Conservation (phyloP, 2,329 filamentous ascomycete species). For the Fusarium sp. region DNA sequence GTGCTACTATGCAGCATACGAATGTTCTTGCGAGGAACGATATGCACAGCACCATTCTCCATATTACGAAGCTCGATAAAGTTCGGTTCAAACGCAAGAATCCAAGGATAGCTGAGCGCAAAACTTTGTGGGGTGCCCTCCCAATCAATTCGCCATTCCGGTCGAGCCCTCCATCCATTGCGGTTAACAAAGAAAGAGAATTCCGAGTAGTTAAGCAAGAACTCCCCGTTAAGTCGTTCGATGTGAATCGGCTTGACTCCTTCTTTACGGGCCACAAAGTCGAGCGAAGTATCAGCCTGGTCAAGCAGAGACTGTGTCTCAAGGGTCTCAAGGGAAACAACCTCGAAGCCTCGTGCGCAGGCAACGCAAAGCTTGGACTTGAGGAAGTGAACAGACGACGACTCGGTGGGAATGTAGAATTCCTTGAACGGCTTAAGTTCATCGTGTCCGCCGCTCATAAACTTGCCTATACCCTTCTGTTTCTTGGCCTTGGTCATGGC, state of each 20-base stretch:
- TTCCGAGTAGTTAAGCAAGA: conserved; percentile 96
- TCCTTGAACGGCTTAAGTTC: conserved; percentile 98
- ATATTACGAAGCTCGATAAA: conserved; percentile 98
- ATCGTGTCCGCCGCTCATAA: conserved; percentile 93
- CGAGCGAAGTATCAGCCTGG: conserved; percentile 95
- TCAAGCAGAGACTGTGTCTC: conserved; percentile 97
- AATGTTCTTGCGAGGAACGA: conserved; percentile 95
- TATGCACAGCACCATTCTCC: conserved; percentile 93
- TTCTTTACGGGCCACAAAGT: conserved; percentile 95
- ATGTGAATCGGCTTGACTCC: conserved; percentile 96
- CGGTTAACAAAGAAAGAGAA: conserved; percentile 99
- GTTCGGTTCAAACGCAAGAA: conserved; percentile 94
- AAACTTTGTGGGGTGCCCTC: conserved; percentile 93
- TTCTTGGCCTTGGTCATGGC: conserved; percentile 93
- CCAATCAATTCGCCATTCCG: conserved; percentile 98
- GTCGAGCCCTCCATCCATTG: conserved; percentile 95
- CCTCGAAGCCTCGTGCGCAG: conserved; percentile 94
- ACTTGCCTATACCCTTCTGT: conserved; percentile 93
- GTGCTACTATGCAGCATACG: conserved; percentile 98
- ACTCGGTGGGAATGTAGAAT: conserved; percentile 98
- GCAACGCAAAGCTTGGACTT: conserved; percentile 97
- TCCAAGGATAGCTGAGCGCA: conserved; percentile 95
- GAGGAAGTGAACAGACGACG: conserved; percentile 97
- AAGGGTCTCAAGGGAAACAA: conserved; percentile 95
- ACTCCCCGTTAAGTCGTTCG: conserved; percentile 95